Evolutionary conservation across 2,329 filamentous ascomycete species (phyloP), one percentile per base, ranked within the genome.

Genomic region (Sporothrix schenckii): DNA sequence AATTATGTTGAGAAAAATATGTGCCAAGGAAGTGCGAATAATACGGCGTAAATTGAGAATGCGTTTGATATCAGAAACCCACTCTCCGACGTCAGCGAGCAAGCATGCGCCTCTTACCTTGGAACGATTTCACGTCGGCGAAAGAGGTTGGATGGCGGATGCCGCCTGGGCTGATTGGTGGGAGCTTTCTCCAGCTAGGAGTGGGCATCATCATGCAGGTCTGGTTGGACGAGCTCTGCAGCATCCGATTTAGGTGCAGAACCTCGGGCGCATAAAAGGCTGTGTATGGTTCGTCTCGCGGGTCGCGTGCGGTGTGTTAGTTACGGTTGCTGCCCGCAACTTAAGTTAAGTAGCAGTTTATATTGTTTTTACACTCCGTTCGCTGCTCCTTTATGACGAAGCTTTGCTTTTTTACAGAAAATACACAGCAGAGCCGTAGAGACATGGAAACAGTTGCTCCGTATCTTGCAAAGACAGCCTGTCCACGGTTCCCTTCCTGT

Each of bases 361-460:
- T 54, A 27, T 41, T 50, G 6, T 44, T 56, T 52, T 60, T 47
- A 34, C 21, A 56, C 52, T 61, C 21, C 47, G 14, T 34, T 56
- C 61, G 49, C 50, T 44, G 56, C 65, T 68, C n/a, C 41, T 19
- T 63, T 39, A 4, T 39, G 19, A 21, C 7, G 21, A 9, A 10
- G 6, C 56, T 66, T 70, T 65, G 14, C 63, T 66, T 70, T 65
- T 66, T 58, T 69, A 71, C 66, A 71, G 41, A 66, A 71, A 71
- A 71, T 61, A 71, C 66, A 61, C 65, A 68, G 56, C 50, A 52
- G 41, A 49, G 53, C 44, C 24, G 61, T 47, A 53, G 53, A 63
- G 53, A 53, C 21, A 53, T 34, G 52, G 54, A 2, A 24, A 49
- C 19, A 21, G 7, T 24, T 24, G 34, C 13, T 24, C 39, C 11